Base-by-base conservation (phyloP, 345 rosid genomes). In the Cardamine resedifolia region DNA sequence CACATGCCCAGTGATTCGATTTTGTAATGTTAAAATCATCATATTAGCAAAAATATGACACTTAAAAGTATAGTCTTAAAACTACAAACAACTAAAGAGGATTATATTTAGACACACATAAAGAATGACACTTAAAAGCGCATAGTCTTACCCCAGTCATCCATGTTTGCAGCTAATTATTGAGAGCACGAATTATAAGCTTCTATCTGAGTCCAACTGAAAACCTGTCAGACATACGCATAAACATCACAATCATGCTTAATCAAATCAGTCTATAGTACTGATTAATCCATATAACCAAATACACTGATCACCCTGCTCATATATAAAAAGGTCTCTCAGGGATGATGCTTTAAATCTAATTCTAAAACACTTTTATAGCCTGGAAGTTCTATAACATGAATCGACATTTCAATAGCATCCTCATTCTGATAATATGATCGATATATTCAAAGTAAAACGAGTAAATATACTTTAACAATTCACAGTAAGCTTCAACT, bases 61-160 rank as follows among this genome's bases (percentile, higher is more conserved):
- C 1, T 16, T 19, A 1, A 36, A 33, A 50, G n/a, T n/a, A n/a
- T n/a, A n/a, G n/a, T n/a, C n/a, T n/a, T n/a, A 59, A 27, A 19
- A 50, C 60, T 12, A 19, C 3, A 12, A 58, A 44, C 3, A 31
- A 48, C 5, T 24, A 51, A 50, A 33, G 8, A 51, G 6, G n/a
- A 7, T 18, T 34, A 44, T 12, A 26, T 26, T 57, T 23, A 66
- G 14, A 20, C 20, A 66, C 55, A 48, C 15, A 65, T 9, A 45
- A 0, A 36, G 47, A 24, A 45, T 3, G 30, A 50, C 4, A 45
- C 1, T 16, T 19, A 1, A 36, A 33, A 50, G 34, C n/a, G 15
- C 5, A 41, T 7, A 43, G 14, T 6, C 71, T 76, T 62, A 76
- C 79, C 79, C 79, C 79, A 76, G 24, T 76, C 79, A 41, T 76